Evolutionary conservation across 2,329 filamentous ascomycete genomes (phyloP), one percentile per base, ranked within the genome.

Genomic region (Immersiporthe knoxdaviesiana): DNA sequence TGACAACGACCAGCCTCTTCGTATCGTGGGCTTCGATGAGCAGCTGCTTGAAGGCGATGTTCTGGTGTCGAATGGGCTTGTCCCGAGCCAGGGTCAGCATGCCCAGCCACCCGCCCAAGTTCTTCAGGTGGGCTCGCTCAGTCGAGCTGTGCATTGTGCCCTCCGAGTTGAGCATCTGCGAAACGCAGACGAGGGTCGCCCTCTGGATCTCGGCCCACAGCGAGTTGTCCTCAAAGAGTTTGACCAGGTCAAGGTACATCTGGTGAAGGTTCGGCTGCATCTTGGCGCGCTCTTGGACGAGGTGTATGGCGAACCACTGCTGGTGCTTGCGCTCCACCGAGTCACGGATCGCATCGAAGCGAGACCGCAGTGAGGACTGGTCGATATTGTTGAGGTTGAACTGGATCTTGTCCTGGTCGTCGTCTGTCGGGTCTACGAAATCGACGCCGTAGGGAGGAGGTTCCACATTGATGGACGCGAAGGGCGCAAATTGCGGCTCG

Each of bases 381-480:
- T 96, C 98, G 65, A 99, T 90, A 74, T 99, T 99, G 84, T 99
- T 99, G 69, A 99, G 84, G 35, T 97, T 92, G 75, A 99, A 99
- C 74, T 97, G 90, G 52, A 99, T 94, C 78, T 93, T 97, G 78
- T 97, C 96, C 74, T 97, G 94, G 0, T 92, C 87, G 30, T 95
- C 92, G 72, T 93, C 91, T 71, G 91, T 87, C 0, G 96, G 97
- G 18, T 97, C 92, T 75, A 96, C 91, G 73, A 91, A 97, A 21
- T 88, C 80, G 14, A 89, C 83, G 2, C 87, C 85, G 14, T 84
- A 82, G 30, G 88, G 82, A 5, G 89, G 88, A 7, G 91, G 85
- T 68, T 97, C 94, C 47, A 93, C 88, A 70, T 92, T 88, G 65
- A 99, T 84, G 41, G 94, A 91, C 39, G 85, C 84, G 79, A 99